Evolutionary conservation across 371 early-diverging fungal species (phyloP).

Genomic region (Lichtheimia corymbifera): DNA sequence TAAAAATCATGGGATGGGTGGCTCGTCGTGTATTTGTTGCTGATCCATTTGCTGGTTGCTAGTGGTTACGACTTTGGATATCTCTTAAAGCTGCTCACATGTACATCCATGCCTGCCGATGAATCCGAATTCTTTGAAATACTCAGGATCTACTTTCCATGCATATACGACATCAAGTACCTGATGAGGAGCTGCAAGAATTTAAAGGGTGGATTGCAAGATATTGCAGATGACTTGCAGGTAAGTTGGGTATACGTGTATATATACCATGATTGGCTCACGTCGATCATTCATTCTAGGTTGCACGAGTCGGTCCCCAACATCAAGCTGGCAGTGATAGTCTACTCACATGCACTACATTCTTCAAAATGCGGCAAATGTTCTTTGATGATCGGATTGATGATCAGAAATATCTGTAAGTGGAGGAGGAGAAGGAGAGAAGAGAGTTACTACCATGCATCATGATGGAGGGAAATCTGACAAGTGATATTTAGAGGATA

Average conservation of each 20-base stretch:
- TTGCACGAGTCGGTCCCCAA: slow-evolving; percentile 94
- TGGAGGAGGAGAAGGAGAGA: neutral
- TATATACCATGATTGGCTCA: neutral
- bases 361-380: slow-evolving; percentile 95
- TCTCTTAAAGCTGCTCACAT: slow-evolving; percentile 94
- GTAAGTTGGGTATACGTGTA: slow-evolving; percentile 33
- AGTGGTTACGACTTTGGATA: slow-evolving; percentile 99
- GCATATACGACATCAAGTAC: slow-evolving; percentile 99
- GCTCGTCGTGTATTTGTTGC: neutral
- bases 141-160: slow-evolving; percentile 94
- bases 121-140: slow-evolving; percentile 95
- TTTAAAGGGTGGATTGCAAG: slow-evolving; percentile 98
- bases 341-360: slow-evolving; percentile 92
- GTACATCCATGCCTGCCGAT: slow-evolving; percentile 89
- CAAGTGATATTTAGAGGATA: slow-evolving; percentile 38
- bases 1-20: slow-evolving; percentile 26
- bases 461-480: neutral
- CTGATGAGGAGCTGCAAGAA: slow-evolving; percentile 96
- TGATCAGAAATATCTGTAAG: slow-evolving; percentile 87
- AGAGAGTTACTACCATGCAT: neutral
- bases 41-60: slow-evolving; percentile 5
- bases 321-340: slow-evolving; percentile 99
- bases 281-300: slow-evolving; percentile 32
- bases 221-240: slow-evolving; percentile 97
- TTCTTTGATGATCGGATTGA: slow-evolving; percentile 95